These are phyloP conservation scores for Primulina huaijiensis DNA, from an alignment of 257 asterid genomes.

Conservation along the genomic window DNA sequence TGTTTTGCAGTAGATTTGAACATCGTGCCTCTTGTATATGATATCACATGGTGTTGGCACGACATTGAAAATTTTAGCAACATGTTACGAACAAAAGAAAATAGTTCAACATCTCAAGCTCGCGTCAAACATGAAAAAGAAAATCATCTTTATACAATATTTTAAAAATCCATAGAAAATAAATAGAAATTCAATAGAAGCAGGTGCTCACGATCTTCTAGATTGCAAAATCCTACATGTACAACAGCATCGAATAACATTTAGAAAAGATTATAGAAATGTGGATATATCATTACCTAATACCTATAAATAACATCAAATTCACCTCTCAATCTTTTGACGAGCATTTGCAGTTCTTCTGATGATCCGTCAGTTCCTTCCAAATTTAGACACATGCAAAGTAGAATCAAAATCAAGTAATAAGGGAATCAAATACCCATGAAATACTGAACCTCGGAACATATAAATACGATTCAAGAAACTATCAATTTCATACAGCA, in stretches of 20 bases:
- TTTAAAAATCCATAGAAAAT: slow-evolving; percentile 26
- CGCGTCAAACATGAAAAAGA: neutral
- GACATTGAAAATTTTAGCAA: neutral
- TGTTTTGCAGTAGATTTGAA: too few relatives aligned
- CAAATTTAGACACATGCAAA: slow-evolving; percentile 15
- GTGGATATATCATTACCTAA: slow-evolving; percentile 18
- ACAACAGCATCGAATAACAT: slow-evolving; percentile 25
- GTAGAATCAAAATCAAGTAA: neutral
- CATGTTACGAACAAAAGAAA: neutral
- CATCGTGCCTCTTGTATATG: neutral
- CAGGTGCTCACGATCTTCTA: neutral
- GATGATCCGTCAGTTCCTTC: slow-evolving; percentile 86
- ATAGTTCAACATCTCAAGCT: neutral
- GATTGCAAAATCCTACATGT: slow-evolving; percentile 30
- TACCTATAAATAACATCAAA: slow-evolving; percentile 18
- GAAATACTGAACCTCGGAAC: neutral
- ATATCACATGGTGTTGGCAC: neutral
- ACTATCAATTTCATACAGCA: neutral
- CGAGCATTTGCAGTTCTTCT: slow-evolving; percentile 77
- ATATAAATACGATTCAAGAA: neutral
- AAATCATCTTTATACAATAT: slow-evolving; percentile 11
- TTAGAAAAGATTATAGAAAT: neutral
- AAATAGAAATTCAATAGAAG: slow-evolving; percentile 20
- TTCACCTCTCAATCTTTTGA: slow-evolving; percentile 39
- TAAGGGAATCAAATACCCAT: neutral